Evolutionary conservation across 192 early-diverging fungal genomes (phyloP).

Genomic region (Coemansia sp.): DNA sequence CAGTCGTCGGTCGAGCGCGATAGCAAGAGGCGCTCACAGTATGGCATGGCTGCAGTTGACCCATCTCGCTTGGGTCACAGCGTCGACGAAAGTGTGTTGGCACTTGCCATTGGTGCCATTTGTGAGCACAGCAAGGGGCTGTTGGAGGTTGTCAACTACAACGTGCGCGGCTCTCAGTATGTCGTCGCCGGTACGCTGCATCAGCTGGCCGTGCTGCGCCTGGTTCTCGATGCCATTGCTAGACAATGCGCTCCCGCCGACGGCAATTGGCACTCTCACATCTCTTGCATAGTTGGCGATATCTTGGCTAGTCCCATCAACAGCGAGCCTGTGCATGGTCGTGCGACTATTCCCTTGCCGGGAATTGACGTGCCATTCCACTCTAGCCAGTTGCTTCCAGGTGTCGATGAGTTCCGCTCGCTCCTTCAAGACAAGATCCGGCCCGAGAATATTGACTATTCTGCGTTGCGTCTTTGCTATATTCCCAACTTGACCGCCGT

Average conservation of each 20-base stretch:
- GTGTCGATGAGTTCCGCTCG: constrained; percentile 79
- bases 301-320: constrained; percentile 59
- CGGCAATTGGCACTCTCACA: constrained; percentile 79
- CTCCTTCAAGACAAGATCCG: constrained; percentile 73
- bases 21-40: constrained; percentile 74
- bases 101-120: constrained; percentile 64
- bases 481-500: constrained; percentile 93
- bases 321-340: constrained; percentile 69
- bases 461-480: constrained; percentile 71
- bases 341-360: constrained; percentile 81
- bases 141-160: constrained; percentile 94
- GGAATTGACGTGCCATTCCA: constrained; percentile 96
- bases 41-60: constrained; percentile 93
- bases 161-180: constrained; percentile 93
- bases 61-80: constrained; percentile 74
- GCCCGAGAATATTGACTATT: constrained; percentile 64
- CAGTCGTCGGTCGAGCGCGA: constrained; percentile 88
- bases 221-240: constrained; percentile 82
- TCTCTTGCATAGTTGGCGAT: constrained; percentile 70
- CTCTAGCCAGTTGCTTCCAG: constrained; percentile 75
- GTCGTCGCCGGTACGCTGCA: constrained; percentile 82
- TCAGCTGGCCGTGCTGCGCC: constrained; percentile 77
- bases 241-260: constrained; percentile 62
- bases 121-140: constrained; percentile 70
- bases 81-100: constrained; percentile 71